Evolutionary conservation across 2,329 filamentous ascomycete species (phyloP).

Genomic region (Fusarium tricinctum): DNA sequence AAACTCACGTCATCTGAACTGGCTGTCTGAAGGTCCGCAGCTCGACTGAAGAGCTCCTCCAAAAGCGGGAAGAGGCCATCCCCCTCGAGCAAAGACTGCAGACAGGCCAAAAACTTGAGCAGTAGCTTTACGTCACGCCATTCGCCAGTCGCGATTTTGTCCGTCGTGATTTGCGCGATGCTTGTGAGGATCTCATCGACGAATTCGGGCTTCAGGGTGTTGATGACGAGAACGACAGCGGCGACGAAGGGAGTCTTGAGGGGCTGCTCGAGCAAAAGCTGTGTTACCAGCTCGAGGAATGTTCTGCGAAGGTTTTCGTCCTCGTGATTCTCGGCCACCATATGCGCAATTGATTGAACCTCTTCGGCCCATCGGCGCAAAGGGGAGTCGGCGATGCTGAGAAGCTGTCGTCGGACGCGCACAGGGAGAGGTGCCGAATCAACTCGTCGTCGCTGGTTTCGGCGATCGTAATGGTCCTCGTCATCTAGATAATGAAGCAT

Average conservation of each 20-base stretch:
- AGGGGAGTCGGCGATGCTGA: conserved; percentile 85
- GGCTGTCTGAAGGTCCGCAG: conserved; percentile 92
- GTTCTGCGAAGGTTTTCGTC: conserved; percentile 80
- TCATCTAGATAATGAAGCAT: conserved; percentile 62
- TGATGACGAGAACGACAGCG: conserved; percentile 83
- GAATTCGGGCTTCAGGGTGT: conserved; percentile 82
- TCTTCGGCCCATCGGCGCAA: conserved; percentile 84
- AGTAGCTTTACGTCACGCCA: conserved; percentile 95
- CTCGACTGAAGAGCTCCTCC: conserved; percentile 89
- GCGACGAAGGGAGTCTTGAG: conserved; percentile 98
- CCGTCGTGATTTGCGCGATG: conserved; percentile 73
- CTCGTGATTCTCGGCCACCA: conserved; percentile 87
- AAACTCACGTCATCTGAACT: conserved; percentile 88
- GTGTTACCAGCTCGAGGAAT: conserved; percentile 80
- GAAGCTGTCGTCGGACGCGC: conserved; percentile 81
- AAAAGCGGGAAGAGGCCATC: conserved; percentile 88
- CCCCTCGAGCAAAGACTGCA: conserved; percentile 84
- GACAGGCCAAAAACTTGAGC: conserved; percentile 88
- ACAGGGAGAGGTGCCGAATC: conserved; percentile 77
- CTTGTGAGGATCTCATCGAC: conserved; percentile 77
- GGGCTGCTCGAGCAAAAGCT: conserved; percentile 89
- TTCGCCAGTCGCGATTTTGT: conserved; percentile 76
- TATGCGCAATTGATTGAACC: conserved; percentile 79
- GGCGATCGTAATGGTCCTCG: conserved; percentile 82
- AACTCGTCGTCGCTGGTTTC: conserved; percentile 79